Evolutionary conservation across 805 yeast genomes (phyloP).

Genomic region (Metschnikowia noctiluminum): DNA sequence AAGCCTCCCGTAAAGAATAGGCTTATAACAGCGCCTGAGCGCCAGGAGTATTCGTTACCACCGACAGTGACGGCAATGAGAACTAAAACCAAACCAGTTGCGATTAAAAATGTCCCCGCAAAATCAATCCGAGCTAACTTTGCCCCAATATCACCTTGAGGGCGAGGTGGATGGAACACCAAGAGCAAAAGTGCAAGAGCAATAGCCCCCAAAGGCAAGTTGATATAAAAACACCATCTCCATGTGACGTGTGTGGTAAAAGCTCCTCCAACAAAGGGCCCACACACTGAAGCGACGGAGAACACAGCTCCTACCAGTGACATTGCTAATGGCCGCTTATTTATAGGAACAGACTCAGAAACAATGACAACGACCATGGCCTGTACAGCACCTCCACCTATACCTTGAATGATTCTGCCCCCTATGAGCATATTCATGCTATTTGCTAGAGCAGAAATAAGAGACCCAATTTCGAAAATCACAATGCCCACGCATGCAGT

Average conservation of each 20-base stretch:
- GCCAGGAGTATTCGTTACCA: slow-evolving; percentile 51
- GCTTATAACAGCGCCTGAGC: slow-evolving; percentile 47
- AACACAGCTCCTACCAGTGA: slow-evolving; percentile 40
- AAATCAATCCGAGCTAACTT: slow-evolving; percentile 48
- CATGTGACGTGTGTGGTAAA: slow-evolving; percentile 56
- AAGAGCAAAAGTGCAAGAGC: slow-evolving; percentile 37
- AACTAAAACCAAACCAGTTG: slow-evolving; percentile 43
- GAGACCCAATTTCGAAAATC: slow-evolving; percentile 60
- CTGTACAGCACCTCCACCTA: slow-evolving; percentile 72
- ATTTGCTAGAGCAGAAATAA: slow-evolving; percentile 52
- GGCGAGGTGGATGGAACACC: slow-evolving; percentile 46
- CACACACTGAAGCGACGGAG: slow-evolving; percentile 50
- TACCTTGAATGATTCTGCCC: slow-evolving; percentile 67
- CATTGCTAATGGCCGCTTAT: slow-evolving; percentile 37
- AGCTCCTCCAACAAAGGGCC: slow-evolving; percentile 68
- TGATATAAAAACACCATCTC: slow-evolving; percentile 77
- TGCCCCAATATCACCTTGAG: slow-evolving; percentile 34
- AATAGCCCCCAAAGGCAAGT: slow-evolving; percentile 61
- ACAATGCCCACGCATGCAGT: slow-evolving; percentile 46
- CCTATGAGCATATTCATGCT: slow-evolving; percentile 62
- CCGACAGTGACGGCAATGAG: slow-evolving; percentile 54
- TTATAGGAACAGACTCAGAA: slow-evolving; percentile 51
- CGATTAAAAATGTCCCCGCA: slow-evolving; percentile 44
- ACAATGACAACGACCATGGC: slow-evolving; percentile 53
- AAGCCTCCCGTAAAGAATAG: slow-evolving; percentile 47